Evolutionary conservation across 169 alveolate species (phyloP).

Genomic region (Cryptosporidium baileyi): DNA sequence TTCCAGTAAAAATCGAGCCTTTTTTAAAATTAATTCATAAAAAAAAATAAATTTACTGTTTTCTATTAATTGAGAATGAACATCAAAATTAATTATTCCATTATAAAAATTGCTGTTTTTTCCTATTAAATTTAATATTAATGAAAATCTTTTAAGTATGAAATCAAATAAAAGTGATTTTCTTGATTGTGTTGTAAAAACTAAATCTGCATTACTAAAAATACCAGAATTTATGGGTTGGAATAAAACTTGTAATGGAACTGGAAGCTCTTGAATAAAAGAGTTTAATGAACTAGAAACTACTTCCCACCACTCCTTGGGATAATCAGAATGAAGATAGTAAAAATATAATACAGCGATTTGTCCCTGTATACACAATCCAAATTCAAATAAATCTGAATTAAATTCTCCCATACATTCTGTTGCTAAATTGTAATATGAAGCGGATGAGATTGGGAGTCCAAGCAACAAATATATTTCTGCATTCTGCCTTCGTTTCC

Average conservation of each 20-base stretch:
- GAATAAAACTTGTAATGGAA: slow-evolving; percentile 20
- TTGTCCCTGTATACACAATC: slow-evolving; percentile 38
- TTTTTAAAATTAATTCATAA: slow-evolving; percentile 13
- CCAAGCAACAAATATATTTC: slow-evolving; percentile 22
- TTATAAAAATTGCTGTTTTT: not conserved
- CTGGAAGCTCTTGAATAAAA: slow-evolving; percentile 25
- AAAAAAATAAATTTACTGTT: not conserved
- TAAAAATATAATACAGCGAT: not conserved
- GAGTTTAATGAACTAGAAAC: slow-evolving; percentile 24
- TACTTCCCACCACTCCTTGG: slow-evolving; percentile 59
- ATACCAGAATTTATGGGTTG: not conserved
- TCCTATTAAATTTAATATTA: not conserved
- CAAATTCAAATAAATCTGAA: slow-evolving; percentile 1
- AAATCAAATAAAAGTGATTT: slow-evolving; percentile 30
- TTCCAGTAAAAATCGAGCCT: slow-evolving; percentile 5
- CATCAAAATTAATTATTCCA: not conserved
- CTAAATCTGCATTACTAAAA: not conserved
- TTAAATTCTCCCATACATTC: slow-evolving; percentile 1
- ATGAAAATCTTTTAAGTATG: slow-evolving; percentile 7
- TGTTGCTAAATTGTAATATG: slow-evolving; percentile 9
- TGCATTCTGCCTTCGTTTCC: not conserved
- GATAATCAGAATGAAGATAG: not conserved
- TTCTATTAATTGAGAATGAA: not conserved
- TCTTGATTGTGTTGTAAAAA: slow-evolving; percentile 1
- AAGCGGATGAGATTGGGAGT: slow-evolving; percentile 15